Percentiles rank a stretch among this genome's conserved stretches.
phyloP scores from a whole-genome alignment of 257 asterid species.

The Rehmannia glutinosa region DNA sequence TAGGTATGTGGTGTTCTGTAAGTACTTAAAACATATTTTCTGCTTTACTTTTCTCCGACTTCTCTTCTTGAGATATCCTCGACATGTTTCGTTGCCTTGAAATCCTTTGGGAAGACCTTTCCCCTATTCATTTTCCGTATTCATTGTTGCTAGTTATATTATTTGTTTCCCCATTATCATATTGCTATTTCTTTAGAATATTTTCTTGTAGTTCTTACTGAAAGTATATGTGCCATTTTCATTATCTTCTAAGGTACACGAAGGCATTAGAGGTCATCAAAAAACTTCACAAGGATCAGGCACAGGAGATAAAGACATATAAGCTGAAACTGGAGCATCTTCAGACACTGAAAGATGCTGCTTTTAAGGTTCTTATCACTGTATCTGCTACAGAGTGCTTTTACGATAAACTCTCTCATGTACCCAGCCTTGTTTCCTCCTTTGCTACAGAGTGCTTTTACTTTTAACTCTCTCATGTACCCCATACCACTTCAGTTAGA shows the following conservation, averaged over 20 bases:
- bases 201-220: conserved; percentile 6
- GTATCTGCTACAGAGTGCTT: neutral
- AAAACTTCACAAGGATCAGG: conserved; percentile 97
- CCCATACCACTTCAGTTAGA: neutral
- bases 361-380: conserved; percentile 64
- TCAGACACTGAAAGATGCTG: conserved; percentile 89
- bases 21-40: neutral
- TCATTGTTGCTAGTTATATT: neutral
- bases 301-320: conserved; percentile 83
- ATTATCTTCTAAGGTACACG: conserved; percentile 62
- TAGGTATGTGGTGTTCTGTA: conserved; percentile 46
- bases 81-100: conserved; percentile 1
- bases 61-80: neutral
- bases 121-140: neutral
- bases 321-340: conserved; percentile 91
- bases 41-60: conserved; percentile 3
- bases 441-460: neutral
- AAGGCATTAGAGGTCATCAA: conserved; percentile 96
- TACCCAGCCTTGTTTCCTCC: no score
- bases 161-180: neutral
- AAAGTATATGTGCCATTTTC: conserved; percentile 4
- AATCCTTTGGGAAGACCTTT: neutral
- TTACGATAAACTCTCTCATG: neutral
- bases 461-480: neutral
- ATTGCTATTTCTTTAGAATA: neutral